A percentile compares a stretch with the other conserved stretches of the same genome.
Conservation (phyloP, 257 asterid species). For the Nicotiana obtusifolia region DNA sequence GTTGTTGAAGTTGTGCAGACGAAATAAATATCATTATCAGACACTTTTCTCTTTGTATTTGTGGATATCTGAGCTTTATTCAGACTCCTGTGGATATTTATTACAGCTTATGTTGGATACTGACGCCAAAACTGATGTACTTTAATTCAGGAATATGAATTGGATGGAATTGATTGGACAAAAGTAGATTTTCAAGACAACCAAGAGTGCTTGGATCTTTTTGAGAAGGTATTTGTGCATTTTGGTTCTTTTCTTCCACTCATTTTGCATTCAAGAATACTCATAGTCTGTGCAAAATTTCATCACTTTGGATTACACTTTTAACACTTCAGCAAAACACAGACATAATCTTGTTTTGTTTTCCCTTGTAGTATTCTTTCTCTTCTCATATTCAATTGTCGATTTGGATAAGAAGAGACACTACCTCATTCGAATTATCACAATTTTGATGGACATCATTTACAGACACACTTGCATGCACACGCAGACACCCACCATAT, state of each 20-base stretch:
- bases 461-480: background rate
- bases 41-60: background rate
- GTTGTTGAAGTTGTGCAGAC: background rate
- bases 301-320: background rate
- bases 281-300: background rate
- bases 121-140: background rate
- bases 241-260: background rate
- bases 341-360: background rate
- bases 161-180: constrained; percentile 83
- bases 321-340: background rate
- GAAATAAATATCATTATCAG: background rate
- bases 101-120: background rate
- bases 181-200: constrained; percentile 85
- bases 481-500: background rate
- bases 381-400: constrained; percentile 1
- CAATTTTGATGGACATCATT: background rate
- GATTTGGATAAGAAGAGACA: background rate
- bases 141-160: constrained; percentile 71
- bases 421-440: background rate
- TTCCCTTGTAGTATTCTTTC: background rate
- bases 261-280: background rate
- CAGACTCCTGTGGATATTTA: background rate
- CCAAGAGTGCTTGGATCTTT: constrained; percentile 75
- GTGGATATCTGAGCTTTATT: background rate
- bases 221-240: constrained; percentile 66